Evolutionary conservation across 75 land plant species (phyloP), one percentile per base, ranked within the genome.

Genomic region (Cunninghamia lanceolata): DNA sequence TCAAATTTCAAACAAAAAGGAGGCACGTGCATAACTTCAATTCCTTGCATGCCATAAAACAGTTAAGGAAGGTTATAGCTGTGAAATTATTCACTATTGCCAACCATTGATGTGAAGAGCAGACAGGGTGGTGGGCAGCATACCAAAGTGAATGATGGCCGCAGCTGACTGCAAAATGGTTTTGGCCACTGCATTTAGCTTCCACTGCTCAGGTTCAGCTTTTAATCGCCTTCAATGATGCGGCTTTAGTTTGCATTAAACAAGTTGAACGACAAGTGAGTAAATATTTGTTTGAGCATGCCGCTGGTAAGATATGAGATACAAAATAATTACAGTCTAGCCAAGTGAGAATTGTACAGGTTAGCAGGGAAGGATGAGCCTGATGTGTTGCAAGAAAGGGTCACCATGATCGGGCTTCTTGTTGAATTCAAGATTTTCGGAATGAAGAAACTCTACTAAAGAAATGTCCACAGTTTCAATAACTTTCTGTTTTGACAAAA

Each of bases 331-430:
- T 95, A 94, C 89, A 90, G 93, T n/a, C 86, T 95, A 80, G 99
- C 97, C 40, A 96, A 96, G 86, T 96, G 93, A 77, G 97, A 96
- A 89, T 90, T 98, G 68, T 98, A 95, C 92, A 82, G 89, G 42
- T 77, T 95, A 43, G 97, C 95, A 30, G 94, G 93, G 32, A 94
- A 89, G 79, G 95, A 96, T 90, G 97, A 96, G 87, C 99, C 99
- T 45, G 97, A 96, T 78, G 95, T 95, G 28, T 19, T 96, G 17
- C 89, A 96, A 47, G 96, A 98, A 84, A 98, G 99, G 40, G 95
- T 96, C 70, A 95, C 98, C 84, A 96, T 98, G 98, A 96, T 96
- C 17, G 97, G 99, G 66, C 91, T 98, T 17, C 94, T 98, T 39
- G 99, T n/a, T n/a, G n/a, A 50, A 50, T 15, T 50, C 50, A 50